phyloP scores from a whole-genome alignment of 768 basidiomycete species.

The Rhodotorula diobovata region DNA sequence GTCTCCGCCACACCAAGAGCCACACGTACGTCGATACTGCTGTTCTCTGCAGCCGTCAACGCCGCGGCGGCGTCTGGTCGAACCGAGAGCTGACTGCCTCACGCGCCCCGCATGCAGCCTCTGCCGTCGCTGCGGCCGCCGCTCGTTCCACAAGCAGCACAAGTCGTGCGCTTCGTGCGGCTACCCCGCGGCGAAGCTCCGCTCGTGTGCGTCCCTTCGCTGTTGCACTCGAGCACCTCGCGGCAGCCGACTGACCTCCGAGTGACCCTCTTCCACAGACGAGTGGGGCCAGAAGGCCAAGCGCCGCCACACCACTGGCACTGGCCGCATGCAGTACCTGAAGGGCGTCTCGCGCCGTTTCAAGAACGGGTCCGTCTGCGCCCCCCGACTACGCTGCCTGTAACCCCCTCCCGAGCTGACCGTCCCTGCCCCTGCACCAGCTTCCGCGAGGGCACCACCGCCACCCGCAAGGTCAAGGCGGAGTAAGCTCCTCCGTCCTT shows the following conservation, averaged over 20 bases:
- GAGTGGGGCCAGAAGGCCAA: conserved; percentile 99
- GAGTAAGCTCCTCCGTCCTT: conserved; percentile 36
- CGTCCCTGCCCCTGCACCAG: neutral
- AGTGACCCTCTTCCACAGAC: conserved; percentile 43
- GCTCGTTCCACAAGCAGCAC: conserved; percentile 97
- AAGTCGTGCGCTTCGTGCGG: conserved; percentile 96
- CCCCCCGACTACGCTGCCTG: too few species aligned
- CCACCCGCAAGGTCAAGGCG: conserved; percentile 73
- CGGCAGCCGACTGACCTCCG: neutral
- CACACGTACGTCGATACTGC: conserved; percentile 31
- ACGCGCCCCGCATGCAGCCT: too few species aligned
- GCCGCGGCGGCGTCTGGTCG: too few species aligned
- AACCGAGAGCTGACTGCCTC: too few species aligned
- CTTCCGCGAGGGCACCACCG: conserved; percentile 77
- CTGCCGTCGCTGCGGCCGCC: conserved; percentile 92
- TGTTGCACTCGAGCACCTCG: neutral
- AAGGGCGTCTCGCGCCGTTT: conserved; percentile 88
- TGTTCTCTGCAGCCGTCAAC: too few species aligned
- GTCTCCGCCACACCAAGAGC: conserved; percentile 47
- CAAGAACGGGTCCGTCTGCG: conserved; percentile 76
- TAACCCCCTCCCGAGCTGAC: neutral
- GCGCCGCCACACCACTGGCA: conserved; percentile 98
- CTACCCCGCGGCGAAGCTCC: conserved; percentile 89
- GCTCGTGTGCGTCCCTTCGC: conserved; percentile 57
- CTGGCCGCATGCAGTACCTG: conserved; percentile 90